These are phyloP conservation scores for Grosmannia penicillata DNA, from an alignment of 2,329 filamentous ascomycete genomes.

Conservation along the genomic window DNA sequence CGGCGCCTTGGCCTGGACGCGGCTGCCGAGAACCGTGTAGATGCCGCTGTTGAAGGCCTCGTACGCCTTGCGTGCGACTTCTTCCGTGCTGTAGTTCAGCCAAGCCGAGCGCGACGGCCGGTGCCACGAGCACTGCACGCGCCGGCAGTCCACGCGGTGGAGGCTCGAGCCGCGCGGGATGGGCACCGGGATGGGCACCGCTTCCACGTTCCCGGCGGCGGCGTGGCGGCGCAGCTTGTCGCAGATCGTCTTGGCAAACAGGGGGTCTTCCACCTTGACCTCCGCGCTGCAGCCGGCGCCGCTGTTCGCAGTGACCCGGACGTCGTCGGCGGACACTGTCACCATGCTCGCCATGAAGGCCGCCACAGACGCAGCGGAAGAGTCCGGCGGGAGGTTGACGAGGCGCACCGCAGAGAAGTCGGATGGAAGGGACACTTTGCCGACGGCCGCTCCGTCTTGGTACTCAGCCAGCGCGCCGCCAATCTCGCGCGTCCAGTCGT, in stretches of 20 bases:
- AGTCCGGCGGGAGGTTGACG: no score
- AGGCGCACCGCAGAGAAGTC: no score
- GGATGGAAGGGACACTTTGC: no score
- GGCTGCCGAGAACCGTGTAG: conserved; percentile 17
- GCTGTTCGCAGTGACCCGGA: no score
- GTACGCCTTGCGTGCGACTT: conserved; percentile 12
- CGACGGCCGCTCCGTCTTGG: no score
- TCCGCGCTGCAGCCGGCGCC: conserved; percentile 13
- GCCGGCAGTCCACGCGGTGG: conserved; percentile 18
- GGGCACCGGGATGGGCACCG: not conserved
- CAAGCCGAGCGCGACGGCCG: conserved; percentile 14
- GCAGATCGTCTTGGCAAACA: conserved; percentile 12
- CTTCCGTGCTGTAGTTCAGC: conserved; percentile 15
- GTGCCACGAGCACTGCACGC: conserved; percentile 22
- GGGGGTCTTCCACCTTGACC: conserved; percentile 14
- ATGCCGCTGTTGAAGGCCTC: conserved; percentile 10
- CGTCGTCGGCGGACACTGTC: no score
- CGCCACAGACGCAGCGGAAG: no score
- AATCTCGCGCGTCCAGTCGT: no score
- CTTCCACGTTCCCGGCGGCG: not conserved
- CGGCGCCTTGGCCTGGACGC: conserved; percentile 21
- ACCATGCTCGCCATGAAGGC: no score
- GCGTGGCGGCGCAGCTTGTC: not conserved
- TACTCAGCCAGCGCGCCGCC: no score
- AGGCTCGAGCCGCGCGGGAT: conserved; percentile 12